Conservation (phyloP, 1,284 basidiomycete genomes). For the Termitomyces sp. region DNA sequence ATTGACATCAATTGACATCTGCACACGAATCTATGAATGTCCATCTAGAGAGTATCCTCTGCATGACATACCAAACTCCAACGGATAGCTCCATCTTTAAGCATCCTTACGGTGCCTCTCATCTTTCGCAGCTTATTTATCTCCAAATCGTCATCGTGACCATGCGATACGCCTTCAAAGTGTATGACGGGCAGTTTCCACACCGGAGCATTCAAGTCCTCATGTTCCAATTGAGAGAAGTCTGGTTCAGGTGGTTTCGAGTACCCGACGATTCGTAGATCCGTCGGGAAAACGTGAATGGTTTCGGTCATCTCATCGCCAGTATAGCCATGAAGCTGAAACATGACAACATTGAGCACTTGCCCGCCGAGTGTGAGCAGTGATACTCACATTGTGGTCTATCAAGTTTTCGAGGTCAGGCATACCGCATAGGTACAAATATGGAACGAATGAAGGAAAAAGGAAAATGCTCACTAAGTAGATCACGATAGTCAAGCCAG, state of each 20-base stretch:
- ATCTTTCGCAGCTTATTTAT: constrained; percentile 27
- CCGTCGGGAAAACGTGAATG: constrained; percentile 49
- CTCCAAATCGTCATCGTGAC: constrained; percentile 29
- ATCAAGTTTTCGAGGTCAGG: not conserved
- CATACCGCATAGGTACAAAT: not conserved
- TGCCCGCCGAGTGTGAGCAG: not conserved
- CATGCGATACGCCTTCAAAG: constrained; percentile 41
- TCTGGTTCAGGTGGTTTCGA: constrained; percentile 30
- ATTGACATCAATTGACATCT: constrained; percentile 25
- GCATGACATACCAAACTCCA: constrained; percentile 46
- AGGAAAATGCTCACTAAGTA: constrained; percentile 36
- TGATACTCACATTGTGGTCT: constrained; percentile 36
- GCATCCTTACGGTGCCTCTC: constrained; percentile 46
- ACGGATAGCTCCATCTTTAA: constrained; percentile 45
- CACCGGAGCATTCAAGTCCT: constrained; percentile 21
- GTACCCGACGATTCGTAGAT: constrained; percentile 41
- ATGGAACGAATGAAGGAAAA: not conserved
- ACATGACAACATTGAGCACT: not conserved
- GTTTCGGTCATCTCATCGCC: constrained; percentile 37
- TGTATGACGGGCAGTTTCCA: constrained; percentile 46
- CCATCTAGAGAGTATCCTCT: not conserved
- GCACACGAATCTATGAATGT: not conserved
- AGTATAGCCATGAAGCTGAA: constrained; percentile 24
- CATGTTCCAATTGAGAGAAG: constrained; percentile 14
- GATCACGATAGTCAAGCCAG: constrained; percentile 54